These are phyloP conservation scores for Oryza rufipogon DNA, from an alignment of 176 grass and related monocot genomes.

Conservation along the genomic window DNA sequence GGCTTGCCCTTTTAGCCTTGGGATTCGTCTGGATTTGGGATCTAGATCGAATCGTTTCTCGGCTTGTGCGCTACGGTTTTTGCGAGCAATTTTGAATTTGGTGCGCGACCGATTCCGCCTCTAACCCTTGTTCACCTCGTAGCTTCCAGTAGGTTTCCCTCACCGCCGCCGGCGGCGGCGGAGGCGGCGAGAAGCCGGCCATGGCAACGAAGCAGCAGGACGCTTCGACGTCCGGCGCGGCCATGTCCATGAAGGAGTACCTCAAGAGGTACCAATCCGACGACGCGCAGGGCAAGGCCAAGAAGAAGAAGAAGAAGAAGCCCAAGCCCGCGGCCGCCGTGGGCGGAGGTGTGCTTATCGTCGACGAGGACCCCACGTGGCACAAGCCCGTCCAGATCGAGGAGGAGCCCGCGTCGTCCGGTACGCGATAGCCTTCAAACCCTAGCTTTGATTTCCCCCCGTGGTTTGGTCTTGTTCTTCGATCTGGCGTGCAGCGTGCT, in stretches of 20 bases:
- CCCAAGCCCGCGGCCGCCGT: constrained; percentile 45
- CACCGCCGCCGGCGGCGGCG: too few relatives aligned
- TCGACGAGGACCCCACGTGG: constrained; percentile 97
- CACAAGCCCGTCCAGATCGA: constrained; percentile 88
- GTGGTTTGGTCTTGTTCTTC: background rate
- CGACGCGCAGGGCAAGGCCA: constrained; percentile 59
- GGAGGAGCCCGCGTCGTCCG: constrained; percentile 59
- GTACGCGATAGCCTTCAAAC: constrained; percentile 17
- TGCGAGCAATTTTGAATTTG: background rate
- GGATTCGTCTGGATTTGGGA: background rate
- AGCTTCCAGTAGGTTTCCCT: background rate
- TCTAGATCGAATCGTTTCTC: background rate
- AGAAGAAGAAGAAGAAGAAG: constrained; percentile 88
- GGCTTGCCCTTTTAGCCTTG: too few relatives aligned
- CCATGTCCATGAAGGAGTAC: constrained; percentile 84
- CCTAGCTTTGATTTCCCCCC: background rate
- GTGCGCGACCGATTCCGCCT: too few relatives aligned
- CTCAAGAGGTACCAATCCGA: constrained; percentile 77
- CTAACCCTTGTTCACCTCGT: background rate
- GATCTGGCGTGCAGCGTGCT: constrained; percentile 5
- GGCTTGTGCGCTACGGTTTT: background rate
- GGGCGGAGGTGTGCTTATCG: constrained; percentile 68
- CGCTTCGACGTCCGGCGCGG: constrained; percentile 29
- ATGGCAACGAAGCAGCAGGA: constrained; percentile 52
- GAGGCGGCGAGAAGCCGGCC: background rate